Conservation (phyloP, 2,329 filamentous ascomycete species). For the Huntiella omanensis region DNA sequence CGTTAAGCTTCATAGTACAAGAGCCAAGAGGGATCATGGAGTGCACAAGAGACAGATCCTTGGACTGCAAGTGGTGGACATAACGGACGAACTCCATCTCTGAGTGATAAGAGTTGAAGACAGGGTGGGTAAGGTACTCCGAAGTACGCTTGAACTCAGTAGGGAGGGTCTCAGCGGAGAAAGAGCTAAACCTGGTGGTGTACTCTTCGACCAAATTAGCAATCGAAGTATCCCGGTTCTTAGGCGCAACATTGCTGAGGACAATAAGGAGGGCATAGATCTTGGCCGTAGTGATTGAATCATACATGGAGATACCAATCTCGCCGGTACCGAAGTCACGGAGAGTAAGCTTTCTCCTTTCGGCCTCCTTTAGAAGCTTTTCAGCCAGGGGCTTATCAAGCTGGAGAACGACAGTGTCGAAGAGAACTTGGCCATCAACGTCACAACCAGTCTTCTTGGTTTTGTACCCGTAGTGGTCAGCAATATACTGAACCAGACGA, state of each 20-base stretch:
- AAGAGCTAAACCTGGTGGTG: constrained; percentile 3
- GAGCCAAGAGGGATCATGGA: constrained; percentile 96
- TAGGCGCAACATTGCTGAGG: constrained; percentile 14
- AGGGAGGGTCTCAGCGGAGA: constrained; percentile 24
- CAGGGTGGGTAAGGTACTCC: constrained; percentile 65
- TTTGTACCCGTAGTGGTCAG: constrained; percentile 43
- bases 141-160: constrained; percentile 49
- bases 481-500: constrained; percentile 45
- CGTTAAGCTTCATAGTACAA: constrained; percentile 97
- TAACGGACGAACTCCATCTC: constrained; percentile 90
- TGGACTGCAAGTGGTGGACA: constrained; percentile 82
- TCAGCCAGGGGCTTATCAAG: constrained; percentile 27
- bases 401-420: constrained; percentile 64
- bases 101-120: constrained; percentile 89
- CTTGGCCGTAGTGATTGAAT: constrained; percentile 21
- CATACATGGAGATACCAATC: constrained; percentile 18
- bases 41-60: constrained; percentile 82
- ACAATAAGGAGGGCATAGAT: constrained; percentile 26
- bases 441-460: constrained; percentile 39
- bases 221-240: constrained; percentile 13
- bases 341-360: constrained; percentile 14
- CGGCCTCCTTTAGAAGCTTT: constrained; percentile 8
- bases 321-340: constrained; percentile 17
- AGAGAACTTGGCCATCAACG: constrained; percentile 40
- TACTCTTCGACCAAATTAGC: constrained; percentile 14